Percentiles rank a stretch among this genome's conserved stretches.
Conservation (phyloP, 2,329 filamentous ascomycete species). For the Fusarium solani-melongenae region DNA sequence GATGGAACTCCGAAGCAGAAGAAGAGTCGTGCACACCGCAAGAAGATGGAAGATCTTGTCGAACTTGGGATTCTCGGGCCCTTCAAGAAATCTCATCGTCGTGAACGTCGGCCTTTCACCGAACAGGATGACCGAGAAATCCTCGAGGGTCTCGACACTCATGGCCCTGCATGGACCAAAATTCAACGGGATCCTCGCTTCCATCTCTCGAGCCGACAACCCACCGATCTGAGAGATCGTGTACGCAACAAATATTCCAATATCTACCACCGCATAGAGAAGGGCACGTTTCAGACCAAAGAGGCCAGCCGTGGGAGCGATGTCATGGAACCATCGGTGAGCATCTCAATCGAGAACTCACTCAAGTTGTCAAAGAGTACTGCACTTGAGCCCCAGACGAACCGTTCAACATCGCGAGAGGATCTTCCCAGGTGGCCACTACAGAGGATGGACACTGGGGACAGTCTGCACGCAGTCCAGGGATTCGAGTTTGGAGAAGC, state of each 20-base stretch:
- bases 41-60: slow-evolving; percentile 65
- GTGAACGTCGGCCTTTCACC: slow-evolving; percentile 70
- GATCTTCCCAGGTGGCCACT: slow-evolving; percentile 59
- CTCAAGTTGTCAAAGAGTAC: slow-evolving; percentile 53
- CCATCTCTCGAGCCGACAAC: slow-evolving; percentile 67
- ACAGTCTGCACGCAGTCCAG: slow-evolving; percentile 38
- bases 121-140: slow-evolving; percentile 73
- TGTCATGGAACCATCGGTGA: slow-evolving; percentile 63
- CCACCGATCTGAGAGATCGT: slow-evolving; percentile 72
- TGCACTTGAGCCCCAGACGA: slow-evolving; percentile 53
- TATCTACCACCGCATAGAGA: slow-evolving; percentile 67
- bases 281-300: slow-evolving; percentile 61
- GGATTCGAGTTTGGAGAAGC: slow-evolving; percentile 59
- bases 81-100: slow-evolving; percentile 70
- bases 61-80: slow-evolving; percentile 70
- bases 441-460: slow-evolving; percentile 47
- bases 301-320: slow-evolving; percentile 54
- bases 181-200: slow-evolving; percentile 71
- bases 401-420: slow-evolving; percentile 57
- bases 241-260: slow-evolving; percentile 73
- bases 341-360: slow-evolving; percentile 60
- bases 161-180: slow-evolving; percentile 73
- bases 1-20: slow-evolving; percentile 55
- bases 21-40: slow-evolving; percentile 66
- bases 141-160: slow-evolving; percentile 66